Percentiles rank a stretch among this genome's conserved stretches.
These are phyloP conservation scores for Paragyromitra xinjiangensis DNA, from an alignment of 495 filamentous ascomycete species.

Conservation along the genomic window DNA sequence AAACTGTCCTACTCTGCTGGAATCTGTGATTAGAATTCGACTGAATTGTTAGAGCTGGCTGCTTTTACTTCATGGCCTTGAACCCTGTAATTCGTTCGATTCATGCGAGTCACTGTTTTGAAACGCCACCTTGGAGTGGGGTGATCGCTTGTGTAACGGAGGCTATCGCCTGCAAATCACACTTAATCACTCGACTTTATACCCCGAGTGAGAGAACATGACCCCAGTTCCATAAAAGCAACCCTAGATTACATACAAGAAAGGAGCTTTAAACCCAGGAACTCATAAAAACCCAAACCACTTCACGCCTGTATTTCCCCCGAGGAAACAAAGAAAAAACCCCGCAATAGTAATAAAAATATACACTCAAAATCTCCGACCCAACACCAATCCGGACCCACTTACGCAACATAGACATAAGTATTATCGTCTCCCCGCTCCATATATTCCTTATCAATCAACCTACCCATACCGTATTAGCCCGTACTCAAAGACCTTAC, in stretches of 20 bases:
- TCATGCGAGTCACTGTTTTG: background rate
- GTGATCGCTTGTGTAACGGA: background rate
- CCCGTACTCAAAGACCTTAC: background rate
- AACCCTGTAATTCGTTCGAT: background rate
- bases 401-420: constrained; percentile 84
- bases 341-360: background rate
- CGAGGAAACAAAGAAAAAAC: background rate
- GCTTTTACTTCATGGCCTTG: no score
- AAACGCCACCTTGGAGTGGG: background rate
- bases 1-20: no score
- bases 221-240: background rate
- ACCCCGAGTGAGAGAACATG: constrained; percentile 3
- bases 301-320: background rate
- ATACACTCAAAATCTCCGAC: background rate
- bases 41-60: no score
- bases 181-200: background rate
- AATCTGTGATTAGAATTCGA: no score
- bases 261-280: background rate
- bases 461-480: constrained; percentile 60
- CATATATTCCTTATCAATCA: constrained; percentile 97
- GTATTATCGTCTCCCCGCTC: constrained; percentile 71
- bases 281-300: background rate
- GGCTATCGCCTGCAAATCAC: background rate
- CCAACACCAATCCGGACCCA: background rate
- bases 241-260: constrained; percentile 11